phyloP scores from a whole-genome alignment of 768 basidiomycete genomes.

The Phylloporus sp. region DNA sequence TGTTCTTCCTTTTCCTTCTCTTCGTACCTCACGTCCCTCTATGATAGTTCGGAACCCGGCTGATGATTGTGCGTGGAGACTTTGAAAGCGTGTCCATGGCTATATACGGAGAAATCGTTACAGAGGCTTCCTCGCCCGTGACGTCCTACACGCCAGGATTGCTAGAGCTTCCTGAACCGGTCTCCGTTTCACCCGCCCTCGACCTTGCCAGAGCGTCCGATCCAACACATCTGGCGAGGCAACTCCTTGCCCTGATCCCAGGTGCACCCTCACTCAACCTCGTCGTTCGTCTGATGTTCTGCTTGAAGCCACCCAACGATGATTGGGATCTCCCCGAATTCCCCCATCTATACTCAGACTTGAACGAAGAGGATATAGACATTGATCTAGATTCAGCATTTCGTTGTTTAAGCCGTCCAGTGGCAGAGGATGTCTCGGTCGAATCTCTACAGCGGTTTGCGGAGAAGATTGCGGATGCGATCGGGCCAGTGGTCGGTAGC shows the following conservation, averaged over 20 bases:
- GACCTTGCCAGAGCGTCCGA: slow-evolving; percentile 59
- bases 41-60: slow-evolving; percentile 67
- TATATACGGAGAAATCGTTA: slow-evolving; percentile 49
- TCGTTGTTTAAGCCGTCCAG: slow-evolving; percentile 49
- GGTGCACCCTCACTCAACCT: slow-evolving; percentile 59
- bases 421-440: slow-evolving; percentile 49
- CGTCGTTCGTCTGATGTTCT: slow-evolving; percentile 69
- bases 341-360: slow-evolving; percentile 62
- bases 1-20: slow-evolving; percentile 1
- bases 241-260: slow-evolving; percentile 57
- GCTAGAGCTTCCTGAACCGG: slow-evolving; percentile 32
- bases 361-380: slow-evolving; percentile 46
- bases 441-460: slow-evolving; percentile 54
- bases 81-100: slow-evolving; percentile 55
- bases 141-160: slow-evolving; percentile 39
- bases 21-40: slow-evolving; percentile 3
- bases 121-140: slow-evolving; percentile 37
- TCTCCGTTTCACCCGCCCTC: slow-evolving; percentile 44
- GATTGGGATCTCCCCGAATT: slow-evolving; percentile 76
- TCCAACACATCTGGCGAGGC: slow-evolving; percentile 57
- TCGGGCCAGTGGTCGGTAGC: slow-evolving; percentile 52
- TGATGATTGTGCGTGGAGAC: slow-evolving; percentile 77
- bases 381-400: slow-evolving; percentile 57
- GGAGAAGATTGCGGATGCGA: slow-evolving; percentile 46
- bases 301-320: slow-evolving; percentile 71